These are phyloP conservation scores for Strobilomyces dryophilus DNA, from an alignment of 768 basidiomycete genomes.

Conservation along the genomic window DNA sequence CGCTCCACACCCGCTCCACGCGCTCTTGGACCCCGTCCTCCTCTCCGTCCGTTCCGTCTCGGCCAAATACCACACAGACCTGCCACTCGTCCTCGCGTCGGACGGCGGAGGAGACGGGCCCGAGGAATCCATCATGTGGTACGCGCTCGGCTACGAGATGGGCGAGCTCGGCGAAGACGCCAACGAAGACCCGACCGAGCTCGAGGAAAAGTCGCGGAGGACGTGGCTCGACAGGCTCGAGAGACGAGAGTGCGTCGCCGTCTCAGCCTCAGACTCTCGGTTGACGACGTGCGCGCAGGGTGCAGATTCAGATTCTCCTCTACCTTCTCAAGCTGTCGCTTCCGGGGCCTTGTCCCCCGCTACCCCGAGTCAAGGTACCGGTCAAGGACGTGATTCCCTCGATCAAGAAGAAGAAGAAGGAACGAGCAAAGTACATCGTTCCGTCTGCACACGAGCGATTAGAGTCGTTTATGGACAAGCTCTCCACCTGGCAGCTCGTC, in stretches of 20 bases:
- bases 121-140: constrained; percentile 80
- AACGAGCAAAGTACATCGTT: constrained; percentile 19
- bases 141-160: constrained; percentile 49
- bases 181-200: constrained; percentile 26
- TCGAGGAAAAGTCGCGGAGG: constrained; percentile 50
- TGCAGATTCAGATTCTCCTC: constrained; percentile 72
- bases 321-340: constrained; percentile 63
- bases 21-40: constrained; percentile 56
- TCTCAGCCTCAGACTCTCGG: not conserved
- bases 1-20: constrained; percentile 52
- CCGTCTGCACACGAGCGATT: constrained; percentile 46
- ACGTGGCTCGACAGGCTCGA: constrained; percentile 65
- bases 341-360: constrained; percentile 38
- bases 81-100: constrained; percentile 54
- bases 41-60: constrained; percentile 51
- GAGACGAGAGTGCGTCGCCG: constrained; percentile 52
- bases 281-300: constrained; percentile 38
- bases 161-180: constrained; percentile 29
- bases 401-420: constrained; percentile 31
- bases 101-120: constrained; percentile 58
- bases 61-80: constrained; percentile 62
- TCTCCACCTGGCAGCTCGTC: constrained; percentile 73
- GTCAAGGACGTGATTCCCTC: constrained; percentile 22
- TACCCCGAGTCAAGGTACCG: constrained; percentile 27
- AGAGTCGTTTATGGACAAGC: constrained; percentile 73